Percentiles rank a stretch among this genome's conserved stretches.
Evolutionary conservation across 1,284 basidiomycete genomes (phyloP).

Genomic region (Sporisorium exsertum): DNA sequence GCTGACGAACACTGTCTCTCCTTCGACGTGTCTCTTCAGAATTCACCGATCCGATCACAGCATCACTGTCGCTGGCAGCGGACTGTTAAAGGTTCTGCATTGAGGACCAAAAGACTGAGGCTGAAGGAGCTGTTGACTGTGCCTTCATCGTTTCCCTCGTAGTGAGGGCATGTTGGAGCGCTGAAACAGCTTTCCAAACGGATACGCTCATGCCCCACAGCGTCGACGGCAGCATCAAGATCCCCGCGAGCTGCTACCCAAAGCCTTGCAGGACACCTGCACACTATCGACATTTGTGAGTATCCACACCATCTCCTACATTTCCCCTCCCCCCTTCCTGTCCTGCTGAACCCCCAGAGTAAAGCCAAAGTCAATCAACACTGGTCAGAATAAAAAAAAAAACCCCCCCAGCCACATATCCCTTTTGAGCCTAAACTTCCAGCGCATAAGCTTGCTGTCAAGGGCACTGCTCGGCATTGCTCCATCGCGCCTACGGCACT

Average conservation of each 20-base stretch:
- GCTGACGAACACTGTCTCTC: neutral
- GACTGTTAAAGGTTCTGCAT: neutral
- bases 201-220: neutral
- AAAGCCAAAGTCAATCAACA: neutral
- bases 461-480: no score
- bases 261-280: neutral
- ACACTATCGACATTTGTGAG: neutral
- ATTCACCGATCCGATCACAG: neutral
- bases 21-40: neutral
- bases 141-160: neutral
- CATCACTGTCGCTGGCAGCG: neutral
- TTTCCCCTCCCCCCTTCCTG: neutral
- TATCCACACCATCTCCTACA: neutral
- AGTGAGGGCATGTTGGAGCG: neutral
- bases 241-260: neutral
- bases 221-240: neutral
- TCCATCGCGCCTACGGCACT: neutral
- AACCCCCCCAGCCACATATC: neutral
- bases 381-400: neutral
- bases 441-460: neutral
- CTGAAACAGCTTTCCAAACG: neutral
- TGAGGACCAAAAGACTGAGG: neutral
- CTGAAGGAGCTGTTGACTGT: slow-evolving; percentile 2
- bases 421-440: neutral
- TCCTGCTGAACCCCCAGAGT: no score